Evolutionary conservation across 495 filamentous ascomycete genomes (phyloP).

Genomic region (Podospora australis): DNA sequence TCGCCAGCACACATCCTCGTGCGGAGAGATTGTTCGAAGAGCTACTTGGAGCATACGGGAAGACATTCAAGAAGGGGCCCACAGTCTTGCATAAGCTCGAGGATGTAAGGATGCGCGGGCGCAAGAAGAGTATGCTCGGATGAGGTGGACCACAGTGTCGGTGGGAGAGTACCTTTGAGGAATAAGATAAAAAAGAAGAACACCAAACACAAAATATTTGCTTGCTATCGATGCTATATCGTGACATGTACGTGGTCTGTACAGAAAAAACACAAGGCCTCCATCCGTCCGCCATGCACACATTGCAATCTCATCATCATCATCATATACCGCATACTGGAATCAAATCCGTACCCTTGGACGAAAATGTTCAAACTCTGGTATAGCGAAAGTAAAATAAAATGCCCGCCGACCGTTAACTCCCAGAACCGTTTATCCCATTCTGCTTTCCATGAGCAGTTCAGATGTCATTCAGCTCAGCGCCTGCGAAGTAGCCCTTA

Average conservation of each 20-base stretch:
- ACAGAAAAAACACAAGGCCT: too few species aligned
- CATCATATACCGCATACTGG: not conserved
- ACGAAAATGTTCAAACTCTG: not conserved
- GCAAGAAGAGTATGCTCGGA: slow-evolving; percentile 96
- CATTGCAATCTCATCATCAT: too few species aligned
- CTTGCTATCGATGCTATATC: not conserved
- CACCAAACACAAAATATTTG: slow-evolving; percentile 6
- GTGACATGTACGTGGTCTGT: not conserved
- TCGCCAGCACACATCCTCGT: slow-evolving; percentile 86
- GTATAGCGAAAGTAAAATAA: not conserved
- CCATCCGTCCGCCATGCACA: too few species aligned
- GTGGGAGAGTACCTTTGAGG: slow-evolving; percentile 19
- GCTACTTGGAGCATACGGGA: slow-evolving; percentile 49
- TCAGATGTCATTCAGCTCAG: slow-evolving; percentile 48
- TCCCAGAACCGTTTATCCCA: not conserved
- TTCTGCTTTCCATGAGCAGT: too few species aligned
- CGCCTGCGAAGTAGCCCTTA: slow-evolving; percentile 91
- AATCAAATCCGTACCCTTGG: too few species aligned
- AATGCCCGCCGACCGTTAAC: not conserved
- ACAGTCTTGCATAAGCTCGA: slow-evolving; percentile 63
- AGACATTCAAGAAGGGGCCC: slow-evolving; percentile 44
- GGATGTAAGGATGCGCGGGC: slow-evolving; percentile 91
- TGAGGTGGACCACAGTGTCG: too few species aligned
- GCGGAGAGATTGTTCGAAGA: slow-evolving; percentile 69
- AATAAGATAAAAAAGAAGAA: not conserved